Evolutionary conservation across 306 rosid species (phyloP).

Genomic region (Castanea sativa): DNA sequence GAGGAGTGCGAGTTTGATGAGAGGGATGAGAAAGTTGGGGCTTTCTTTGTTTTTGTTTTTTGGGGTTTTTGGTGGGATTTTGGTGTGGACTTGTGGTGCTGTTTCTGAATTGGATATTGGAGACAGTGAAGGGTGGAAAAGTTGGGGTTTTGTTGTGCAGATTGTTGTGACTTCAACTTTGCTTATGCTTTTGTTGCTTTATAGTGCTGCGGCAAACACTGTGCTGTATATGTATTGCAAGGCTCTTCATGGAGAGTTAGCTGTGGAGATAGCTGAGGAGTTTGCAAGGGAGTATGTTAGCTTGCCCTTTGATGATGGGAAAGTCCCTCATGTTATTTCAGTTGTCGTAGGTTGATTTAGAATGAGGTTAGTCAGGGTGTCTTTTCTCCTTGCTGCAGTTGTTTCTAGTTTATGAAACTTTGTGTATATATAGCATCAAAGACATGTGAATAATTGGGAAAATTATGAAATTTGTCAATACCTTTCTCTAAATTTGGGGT

Average conservation of each 20-base stretch:
- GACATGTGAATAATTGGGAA: background rate
- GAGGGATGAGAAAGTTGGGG: conserved; percentile 43
- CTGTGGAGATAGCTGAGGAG: conserved; percentile 52
- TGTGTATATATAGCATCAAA: background rate
- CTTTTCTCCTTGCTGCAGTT: background rate
- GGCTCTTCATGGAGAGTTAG: conserved; percentile 41
- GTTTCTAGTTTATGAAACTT: background rate
- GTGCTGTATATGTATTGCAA: conserved; percentile 49
- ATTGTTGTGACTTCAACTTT: conserved; percentile 49
- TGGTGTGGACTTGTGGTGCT: conserved; percentile 27
- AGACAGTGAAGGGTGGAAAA: conserved; percentile 37
- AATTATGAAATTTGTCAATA: background rate
- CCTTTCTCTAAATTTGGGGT: background rate
- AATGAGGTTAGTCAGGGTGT: conserved; percentile 17
- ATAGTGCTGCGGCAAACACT: conserved; percentile 45
- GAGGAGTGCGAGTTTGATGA: conserved; percentile 40
- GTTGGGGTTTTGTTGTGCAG: conserved; percentile 44
- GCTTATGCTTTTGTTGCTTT: conserved; percentile 44
- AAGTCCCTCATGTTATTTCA: conserved; percentile 72
- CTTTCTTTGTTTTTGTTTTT: conserved; percentile 37
- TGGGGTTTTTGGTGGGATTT: conserved; percentile 21
- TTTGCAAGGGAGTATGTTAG: conserved; percentile 44
- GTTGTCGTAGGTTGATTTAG: conserved; percentile 30
- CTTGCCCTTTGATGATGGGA: conserved; percentile 67
- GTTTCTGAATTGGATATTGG: conserved; percentile 14